Conservation (phyloP, 257 asterid genomes). For the Plectranthus barbatus region DNA sequence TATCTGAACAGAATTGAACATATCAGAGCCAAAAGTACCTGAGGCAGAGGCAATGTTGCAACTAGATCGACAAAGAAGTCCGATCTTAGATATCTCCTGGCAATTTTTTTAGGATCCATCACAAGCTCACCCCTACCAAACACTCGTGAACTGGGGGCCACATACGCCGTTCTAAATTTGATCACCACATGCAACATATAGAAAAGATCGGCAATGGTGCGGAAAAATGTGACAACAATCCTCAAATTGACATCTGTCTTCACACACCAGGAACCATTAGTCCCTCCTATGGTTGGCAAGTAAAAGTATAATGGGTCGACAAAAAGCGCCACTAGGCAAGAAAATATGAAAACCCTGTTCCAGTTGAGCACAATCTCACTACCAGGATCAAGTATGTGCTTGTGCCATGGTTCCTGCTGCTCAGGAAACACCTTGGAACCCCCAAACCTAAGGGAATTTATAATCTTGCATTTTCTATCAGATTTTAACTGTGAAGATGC, state of each 20-base stretch:
- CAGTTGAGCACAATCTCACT: constrained; percentile 82
- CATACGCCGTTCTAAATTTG: constrained; percentile 89
- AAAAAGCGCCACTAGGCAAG: constrained; percentile 79
- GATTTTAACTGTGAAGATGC: constrained; percentile 24
- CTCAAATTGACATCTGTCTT: constrained; percentile 67
- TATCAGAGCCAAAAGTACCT: constrained; percentile 40
- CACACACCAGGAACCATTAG: constrained; percentile 51
- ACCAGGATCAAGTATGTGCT: constrained; percentile 80
- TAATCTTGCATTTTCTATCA: constrained; percentile 38
- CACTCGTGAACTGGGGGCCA: constrained; percentile 88
- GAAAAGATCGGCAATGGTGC: constrained; percentile 82
- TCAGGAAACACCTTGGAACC: constrained; percentile 49
- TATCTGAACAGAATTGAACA: not conserved
- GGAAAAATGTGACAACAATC: constrained; percentile 69
- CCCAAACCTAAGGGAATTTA: constrained; percentile 43
- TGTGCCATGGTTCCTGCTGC: constrained; percentile 47
- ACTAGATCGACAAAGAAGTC: constrained; percentile 80
- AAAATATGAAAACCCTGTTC: constrained; percentile 80
- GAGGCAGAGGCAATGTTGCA: constrained; percentile 91
- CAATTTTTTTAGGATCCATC: constrained; percentile 82
- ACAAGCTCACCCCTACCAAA: constrained; percentile 99
- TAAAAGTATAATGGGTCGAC: constrained; percentile 81
- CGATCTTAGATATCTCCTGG: constrained; percentile 58
- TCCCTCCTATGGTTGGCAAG: constrained; percentile 73
- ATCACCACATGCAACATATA: constrained; percentile 71